Evolutionary conservation across 805 yeast species (phyloP), one percentile per base, ranked within the genome.

Genomic region (Cyberlindnera bimundalis): DNA sequence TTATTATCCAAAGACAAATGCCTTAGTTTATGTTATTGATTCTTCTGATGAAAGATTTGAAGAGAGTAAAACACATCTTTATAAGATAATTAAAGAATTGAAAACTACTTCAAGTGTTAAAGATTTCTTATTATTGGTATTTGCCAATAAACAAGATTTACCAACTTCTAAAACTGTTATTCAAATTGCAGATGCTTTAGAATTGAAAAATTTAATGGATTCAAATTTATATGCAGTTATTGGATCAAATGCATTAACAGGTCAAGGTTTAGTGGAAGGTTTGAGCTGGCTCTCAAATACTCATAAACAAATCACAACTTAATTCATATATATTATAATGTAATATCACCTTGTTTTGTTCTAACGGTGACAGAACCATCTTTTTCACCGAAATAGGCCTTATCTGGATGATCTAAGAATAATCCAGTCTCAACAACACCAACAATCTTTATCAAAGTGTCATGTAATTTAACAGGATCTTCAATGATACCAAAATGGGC

Each of bases 381-480:
- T 31, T 78, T 71, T 59, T 87, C 88, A 34, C 99, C 99, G 59
- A 93, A 86, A 65, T 90, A 93, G 6, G 91, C 93, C 60, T 76
- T 84, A 35, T 68, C 67, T 20, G 95, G 91, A 35, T 72, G 68
- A 38, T 71, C 71, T 33, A 79, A 76, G 66, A 93, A 93, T 46
- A 93, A 68, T 1, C 99, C 99, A 9, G 96, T 90, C 64, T 93
- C 99, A 13, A 93, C 97, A 21, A 93, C 97, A 33, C 99, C 99
- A 18, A 88, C 85, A 54, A 91, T 66, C 38, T 70, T 59, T 64
- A 85, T 88, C 61, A 93, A 79, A 53, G 77, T 61, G 26, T 59
- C 47, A 60, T 90, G 90, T 51, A 93, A 73, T 11, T 51, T 55
- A 24, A 55, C 60, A 16, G 79, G 76, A 39, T 68, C 59, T 31